Conservation (phyloP, 495 filamentous ascomycete genomes). For the Xylaria flabelliformis region DNA sequence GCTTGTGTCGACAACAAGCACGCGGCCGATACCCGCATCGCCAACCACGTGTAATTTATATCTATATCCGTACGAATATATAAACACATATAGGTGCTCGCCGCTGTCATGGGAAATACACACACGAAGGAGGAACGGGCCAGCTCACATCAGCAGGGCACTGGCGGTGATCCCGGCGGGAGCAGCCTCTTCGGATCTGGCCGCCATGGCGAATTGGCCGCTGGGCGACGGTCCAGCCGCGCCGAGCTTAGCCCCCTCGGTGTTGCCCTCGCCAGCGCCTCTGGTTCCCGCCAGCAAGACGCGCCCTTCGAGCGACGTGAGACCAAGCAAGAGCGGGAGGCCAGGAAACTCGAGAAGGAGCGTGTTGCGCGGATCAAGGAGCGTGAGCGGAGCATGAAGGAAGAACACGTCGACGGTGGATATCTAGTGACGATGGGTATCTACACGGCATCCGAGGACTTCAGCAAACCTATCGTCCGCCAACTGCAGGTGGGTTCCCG, state of each 20-base stretch:
- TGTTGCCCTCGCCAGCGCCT: conserved; percentile 30
- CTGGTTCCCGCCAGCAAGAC: conserved; percentile 37
- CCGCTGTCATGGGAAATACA: conserved; percentile 61
- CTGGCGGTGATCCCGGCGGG: conserved; percentile 41
- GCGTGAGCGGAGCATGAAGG: conserved; percentile 87
- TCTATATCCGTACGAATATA: not conserved
- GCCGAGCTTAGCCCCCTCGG: conserved; percentile 39
- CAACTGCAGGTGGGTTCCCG: conserved; percentile 79
- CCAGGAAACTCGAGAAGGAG: conserved; percentile 83
- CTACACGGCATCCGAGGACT: conserved; percentile 92
- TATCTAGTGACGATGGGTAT: conserved; percentile 93
- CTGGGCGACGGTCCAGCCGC: conserved; percentile 36
- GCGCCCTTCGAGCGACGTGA: conserved; percentile 67
- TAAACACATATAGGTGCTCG: not conserved
- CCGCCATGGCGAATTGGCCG: conserved; percentile 48
- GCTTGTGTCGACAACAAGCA: not conserved
- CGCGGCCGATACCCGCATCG: not conserved
- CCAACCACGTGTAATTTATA: not conserved
- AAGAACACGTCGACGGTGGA: conserved; percentile 93
- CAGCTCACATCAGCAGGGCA: conserved; percentile 47
- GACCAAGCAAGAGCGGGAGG: conserved; percentile 90
- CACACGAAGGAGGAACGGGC: conserved; percentile 65
- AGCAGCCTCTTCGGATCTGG: conserved; percentile 35
- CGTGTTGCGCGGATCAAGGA: conserved; percentile 74
- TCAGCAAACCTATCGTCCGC: conserved; percentile 85